Percentiles rank a stretch among this genome's conserved stretches.
Conservation (phyloP, 2,329 filamentous ascomycete species). For the Neopestalotiopsis sp. region DNA sequence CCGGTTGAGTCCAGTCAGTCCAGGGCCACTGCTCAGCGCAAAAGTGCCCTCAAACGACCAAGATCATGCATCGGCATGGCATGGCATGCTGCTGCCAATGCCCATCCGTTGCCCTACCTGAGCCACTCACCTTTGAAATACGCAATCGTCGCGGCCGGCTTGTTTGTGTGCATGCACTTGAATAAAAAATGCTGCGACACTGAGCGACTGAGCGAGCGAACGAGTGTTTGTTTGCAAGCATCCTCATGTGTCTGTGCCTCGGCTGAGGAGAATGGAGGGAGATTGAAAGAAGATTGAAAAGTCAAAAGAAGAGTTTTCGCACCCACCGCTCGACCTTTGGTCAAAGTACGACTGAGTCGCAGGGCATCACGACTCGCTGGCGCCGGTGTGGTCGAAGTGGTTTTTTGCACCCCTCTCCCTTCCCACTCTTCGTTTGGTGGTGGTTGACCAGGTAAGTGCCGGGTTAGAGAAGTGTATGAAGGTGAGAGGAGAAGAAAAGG, state of each 20-base stretch:
- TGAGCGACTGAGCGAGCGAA: background rate
- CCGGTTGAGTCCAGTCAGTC: background rate
- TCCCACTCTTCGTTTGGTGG: background rate
- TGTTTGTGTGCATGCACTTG: slow-evolving; percentile 1
- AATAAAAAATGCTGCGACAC: background rate
- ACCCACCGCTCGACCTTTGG: background rate
- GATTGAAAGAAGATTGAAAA: background rate
- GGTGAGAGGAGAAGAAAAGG: slow-evolving; percentile 9
- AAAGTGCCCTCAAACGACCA: slow-evolving; percentile 5
- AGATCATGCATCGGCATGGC: slow-evolving; percentile 3
- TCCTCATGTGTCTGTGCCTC: background rate
- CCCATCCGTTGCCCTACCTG: background rate
- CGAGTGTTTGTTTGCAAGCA: background rate
- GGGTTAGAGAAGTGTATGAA: background rate
- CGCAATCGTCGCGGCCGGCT: background rate
- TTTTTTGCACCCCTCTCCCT: background rate
- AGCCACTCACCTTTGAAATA: background rate
- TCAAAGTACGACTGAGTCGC: background rate
- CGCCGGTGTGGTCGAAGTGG: slow-evolving; percentile 9
- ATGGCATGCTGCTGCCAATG: background rate
- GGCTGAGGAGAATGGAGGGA: background rate
- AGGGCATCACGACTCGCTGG: slow-evolving; percentile 11
- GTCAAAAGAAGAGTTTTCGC: background rate
- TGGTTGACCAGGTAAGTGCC: background rate
- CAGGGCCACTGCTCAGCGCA: background rate